Conservation (phyloP, 805 yeast species). For the Sugiyamaella valdiviana region DNA sequence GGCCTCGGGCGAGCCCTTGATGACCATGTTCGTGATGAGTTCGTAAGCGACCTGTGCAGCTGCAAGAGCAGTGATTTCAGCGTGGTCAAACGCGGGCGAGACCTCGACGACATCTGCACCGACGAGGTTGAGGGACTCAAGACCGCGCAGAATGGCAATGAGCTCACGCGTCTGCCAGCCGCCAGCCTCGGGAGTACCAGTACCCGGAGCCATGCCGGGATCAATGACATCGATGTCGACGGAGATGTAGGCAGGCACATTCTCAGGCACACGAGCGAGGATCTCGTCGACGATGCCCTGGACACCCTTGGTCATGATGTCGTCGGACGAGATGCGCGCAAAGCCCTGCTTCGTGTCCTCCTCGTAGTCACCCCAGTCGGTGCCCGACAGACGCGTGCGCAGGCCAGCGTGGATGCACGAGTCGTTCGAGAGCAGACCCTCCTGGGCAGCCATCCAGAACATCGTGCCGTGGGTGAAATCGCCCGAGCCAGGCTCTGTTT, state of each 20-base stretch:
- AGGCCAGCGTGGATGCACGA: constrained; percentile 70
- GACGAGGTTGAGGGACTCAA: constrained; percentile 54
- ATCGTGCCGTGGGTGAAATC: constrained; percentile 78
- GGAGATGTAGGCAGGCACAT: constrained; percentile 65
- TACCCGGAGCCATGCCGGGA: constrained; percentile 69
- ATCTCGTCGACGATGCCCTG: constrained; percentile 52
- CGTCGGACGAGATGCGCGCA: constrained; percentile 63
- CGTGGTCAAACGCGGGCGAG: constrained; percentile 56
- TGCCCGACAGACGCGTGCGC: constrained; percentile 65
- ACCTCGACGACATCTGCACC: constrained; percentile 79
- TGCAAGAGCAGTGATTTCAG: constrained; percentile 56
- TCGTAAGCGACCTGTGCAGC: constrained; percentile 67
- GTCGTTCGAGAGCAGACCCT: constrained; percentile 51
- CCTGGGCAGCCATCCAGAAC: constrained; percentile 74
- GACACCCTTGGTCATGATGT: constrained; percentile 61
- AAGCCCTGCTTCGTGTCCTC: constrained; percentile 69
- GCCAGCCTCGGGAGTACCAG: constrained; percentile 75
- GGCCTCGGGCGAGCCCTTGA: constrained; percentile 38
- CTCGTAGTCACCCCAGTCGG: constrained; percentile 50
- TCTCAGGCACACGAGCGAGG: constrained; percentile 48
- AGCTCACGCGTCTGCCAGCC: constrained; percentile 67
- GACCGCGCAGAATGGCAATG: constrained; percentile 49
- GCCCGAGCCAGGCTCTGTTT: constrained; percentile 51
- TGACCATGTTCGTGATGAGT: constrained; percentile 67
- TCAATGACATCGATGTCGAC: constrained; percentile 73